Base-by-base conservation (phyloP, 257 asterid species). In the Scutellaria galericulata region DNA sequence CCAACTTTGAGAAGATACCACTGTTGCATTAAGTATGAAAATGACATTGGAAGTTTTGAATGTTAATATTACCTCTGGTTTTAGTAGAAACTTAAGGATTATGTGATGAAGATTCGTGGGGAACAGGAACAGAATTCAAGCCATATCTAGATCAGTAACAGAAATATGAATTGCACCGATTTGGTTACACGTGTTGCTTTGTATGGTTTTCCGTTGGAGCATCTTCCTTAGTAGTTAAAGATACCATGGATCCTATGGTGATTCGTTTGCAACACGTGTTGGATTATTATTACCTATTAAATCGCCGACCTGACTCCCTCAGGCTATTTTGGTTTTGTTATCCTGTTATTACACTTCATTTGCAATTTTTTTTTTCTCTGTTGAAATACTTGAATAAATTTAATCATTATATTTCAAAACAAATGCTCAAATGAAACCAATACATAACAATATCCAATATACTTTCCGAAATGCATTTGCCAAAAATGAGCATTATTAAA, bases 121-220 rank as follows among this genome's bases (percentile, higher is more conserved):
- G 5, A 66, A 62, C 8, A 12, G 20, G 35, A 55, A 18, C 12
- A 66, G 59, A 15, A 10, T 35, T 24, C 64, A 14, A n/a, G 41
- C 14, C 7, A 66, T 13, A 39, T 12, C 7, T 7, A 20, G 41
- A 48, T 15, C 53, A 3, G 39, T 15, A 31, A 11, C 37, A 9
- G 44, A 13, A 13, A 15, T 59, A 52, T 35, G 70, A 60, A 39
- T 22, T 52, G 37, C 37, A 31, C 37, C 37, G 37, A 44, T 24
- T 55, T 54, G 27, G 8, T 54, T 64, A 8, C 52, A 62, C 54
- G 8, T 51, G 63, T 62, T 40, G 54, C 58, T 40, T 46, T 70
- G 14, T 60, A 7, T 60, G 14, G 44, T 14, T 58, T 71, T n/a
- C 14, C 0, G n/a, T 9, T 45, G 37, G 56, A 20, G 24, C 24